Conservation (phyloP, 257 asterid genomes). For the Primulina tabacum region DNA sequence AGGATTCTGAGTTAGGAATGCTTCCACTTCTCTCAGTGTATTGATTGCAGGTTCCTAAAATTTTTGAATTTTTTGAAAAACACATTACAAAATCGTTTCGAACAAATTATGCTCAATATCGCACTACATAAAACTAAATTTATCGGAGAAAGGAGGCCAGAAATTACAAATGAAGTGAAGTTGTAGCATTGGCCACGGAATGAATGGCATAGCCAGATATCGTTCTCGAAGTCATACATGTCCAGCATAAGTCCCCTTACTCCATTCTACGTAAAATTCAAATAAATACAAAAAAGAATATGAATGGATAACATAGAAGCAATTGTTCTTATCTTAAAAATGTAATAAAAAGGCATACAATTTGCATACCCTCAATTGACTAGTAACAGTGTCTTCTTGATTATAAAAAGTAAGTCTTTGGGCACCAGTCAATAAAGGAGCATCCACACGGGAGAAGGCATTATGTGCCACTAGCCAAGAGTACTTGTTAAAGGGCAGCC, state of each 20-base stretch:
- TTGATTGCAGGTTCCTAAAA: conserved; percentile 69
- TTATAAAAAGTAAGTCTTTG: conserved; percentile 86
- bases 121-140: not conserved
- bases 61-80: conserved; percentile 8
- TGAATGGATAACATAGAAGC: conserved; percentile 4
- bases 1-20: conserved; percentile 78
- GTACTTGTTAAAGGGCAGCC: conserved; percentile 92
- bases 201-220: conserved; percentile 97
- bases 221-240: conserved; percentile 94
- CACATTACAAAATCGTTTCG: conserved; percentile 27
- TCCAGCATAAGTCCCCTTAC: conserved; percentile 99
- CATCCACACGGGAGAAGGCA: conserved; percentile 88
- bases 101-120: not conserved
- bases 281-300: conserved; percentile 16
- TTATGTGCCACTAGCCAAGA: conserved; percentile 94
- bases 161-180: conserved; percentile 87
- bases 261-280: conserved; percentile 65
- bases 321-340: not conserved
- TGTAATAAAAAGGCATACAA: conserved; percentile 5
- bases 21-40: conserved; percentile 87
- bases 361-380: conserved; percentile 70
- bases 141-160: conserved; percentile 16
- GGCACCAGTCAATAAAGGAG: conserved; percentile 68
- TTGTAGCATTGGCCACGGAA: conserved; percentile 91
- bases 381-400: conserved; percentile 90